Evolutionary conservation across 768 basidiomycete species (phyloP).

Genomic region (Myochromella boudieri): DNA sequence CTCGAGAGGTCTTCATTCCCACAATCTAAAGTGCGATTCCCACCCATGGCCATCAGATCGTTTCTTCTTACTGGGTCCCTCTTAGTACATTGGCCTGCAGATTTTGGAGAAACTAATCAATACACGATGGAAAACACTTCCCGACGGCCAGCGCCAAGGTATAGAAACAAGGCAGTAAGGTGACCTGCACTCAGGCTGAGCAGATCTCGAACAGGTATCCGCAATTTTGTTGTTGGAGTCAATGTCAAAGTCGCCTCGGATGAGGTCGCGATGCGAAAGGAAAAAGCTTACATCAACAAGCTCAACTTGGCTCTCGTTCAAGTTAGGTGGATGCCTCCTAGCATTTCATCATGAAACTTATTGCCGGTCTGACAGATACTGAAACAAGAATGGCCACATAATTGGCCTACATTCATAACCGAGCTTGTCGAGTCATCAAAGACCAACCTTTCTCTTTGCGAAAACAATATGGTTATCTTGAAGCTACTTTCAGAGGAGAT

Average conservation of each 20-base stretch:
- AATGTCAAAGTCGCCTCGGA: constrained; percentile 94
- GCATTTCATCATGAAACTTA: constrained; percentile 13
- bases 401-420: constrained; percentile 97
- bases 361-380: constrained; percentile 64
- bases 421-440: constrained; percentile 98
- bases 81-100: constrained; percentile 92
- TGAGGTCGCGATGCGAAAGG: constrained; percentile 82
- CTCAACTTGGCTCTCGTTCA: constrained; percentile 95
- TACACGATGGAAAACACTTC: constrained; percentile 95
- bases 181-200: not conserved
- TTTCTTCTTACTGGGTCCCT: not conserved
- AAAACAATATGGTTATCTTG: constrained; percentile 99
- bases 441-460: constrained; percentile 93
- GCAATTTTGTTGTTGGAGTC: constrained; percentile 93
- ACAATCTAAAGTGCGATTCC: constrained; percentile 71
- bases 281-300: constrained; percentile 95
- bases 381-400: constrained; percentile 99
- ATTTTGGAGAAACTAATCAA: constrained; percentile 94
- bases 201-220: constrained; percentile 61
- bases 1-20: constrained; percentile 81
- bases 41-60: constrained; percentile 2
- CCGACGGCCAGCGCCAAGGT: constrained; percentile 93
- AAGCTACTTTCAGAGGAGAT: constrained; percentile 98
- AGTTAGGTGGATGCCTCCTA: constrained; percentile 41
- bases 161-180: not conserved